Evolutionary conservation across 352 stramenopile species (phyloP).

Genomic region (Globisporangium orthogonon): DNA sequence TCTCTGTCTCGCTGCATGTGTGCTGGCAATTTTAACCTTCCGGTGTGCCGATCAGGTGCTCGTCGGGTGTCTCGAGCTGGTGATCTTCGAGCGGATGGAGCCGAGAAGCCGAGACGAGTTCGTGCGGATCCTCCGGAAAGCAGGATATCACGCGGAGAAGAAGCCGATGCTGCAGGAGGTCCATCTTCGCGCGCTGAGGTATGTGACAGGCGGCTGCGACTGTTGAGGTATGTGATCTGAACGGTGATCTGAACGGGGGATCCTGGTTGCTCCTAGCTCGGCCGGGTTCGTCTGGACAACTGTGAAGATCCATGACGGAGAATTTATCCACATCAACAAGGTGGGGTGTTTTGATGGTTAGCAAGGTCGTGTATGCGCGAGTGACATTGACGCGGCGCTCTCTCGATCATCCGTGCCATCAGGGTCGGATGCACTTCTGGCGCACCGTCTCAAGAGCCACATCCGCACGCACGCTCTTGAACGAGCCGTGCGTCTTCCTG

Average conservation of each 20-base stretch:
- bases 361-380: not conserved
- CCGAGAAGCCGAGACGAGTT: constrained; percentile 54
- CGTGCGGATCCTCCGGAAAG: constrained; percentile 44
- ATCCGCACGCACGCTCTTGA: constrained; percentile 15
- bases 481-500: constrained; percentile 63
- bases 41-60: constrained; percentile 31
- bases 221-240: not conserved
- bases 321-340: constrained; percentile 86
- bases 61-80: constrained; percentile 64
- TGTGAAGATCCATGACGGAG: constrained; percentile 65
- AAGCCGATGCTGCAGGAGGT: constrained; percentile 75
- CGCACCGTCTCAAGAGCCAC: constrained; percentile 53
- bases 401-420: not conserved
- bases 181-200: constrained; percentile 60
- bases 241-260: not conserved
- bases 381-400: not conserved
- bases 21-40: not conserved
- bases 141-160: constrained; percentile 50
- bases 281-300: constrained; percentile 71
- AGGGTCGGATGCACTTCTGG: constrained; percentile 82
- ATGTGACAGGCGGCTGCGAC: not conserved
- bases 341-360: constrained; percentile 9
- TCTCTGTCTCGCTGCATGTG: not conserved
- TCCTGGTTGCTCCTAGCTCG: constrained; percentile 18
- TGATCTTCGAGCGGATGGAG: constrained; percentile 83